A percentile compares a stretch with the other conserved stretches of the same genome.
Conservation (phyloP, 2,329 filamentous ascomycete genomes). For the Beauveria scarabaeidicola region DNA sequence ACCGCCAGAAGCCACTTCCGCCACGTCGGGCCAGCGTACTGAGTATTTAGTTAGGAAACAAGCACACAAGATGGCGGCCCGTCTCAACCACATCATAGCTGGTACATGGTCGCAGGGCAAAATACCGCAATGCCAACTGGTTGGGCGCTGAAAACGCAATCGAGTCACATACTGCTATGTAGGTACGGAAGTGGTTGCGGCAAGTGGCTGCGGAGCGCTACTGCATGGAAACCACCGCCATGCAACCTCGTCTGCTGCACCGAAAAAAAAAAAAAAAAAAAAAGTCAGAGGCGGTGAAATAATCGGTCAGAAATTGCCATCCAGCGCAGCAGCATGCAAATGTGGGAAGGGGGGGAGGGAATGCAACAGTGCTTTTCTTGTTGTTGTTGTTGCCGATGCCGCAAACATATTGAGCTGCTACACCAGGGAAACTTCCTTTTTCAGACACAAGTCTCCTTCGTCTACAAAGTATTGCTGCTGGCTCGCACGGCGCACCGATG, state of each 20-base stretch:
- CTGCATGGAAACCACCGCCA: background rate
- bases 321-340: too few species aligned
- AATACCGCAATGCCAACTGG: background rate
- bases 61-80: background rate
- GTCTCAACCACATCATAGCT: background rate
- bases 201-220: background rate
- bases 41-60: too few species aligned
- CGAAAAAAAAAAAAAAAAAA: too few species aligned
- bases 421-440: background rate
- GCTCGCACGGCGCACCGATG: background rate
- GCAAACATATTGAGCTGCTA: background rate
- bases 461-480: background rate
- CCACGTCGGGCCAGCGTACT: background rate
- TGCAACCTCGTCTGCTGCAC: background rate
- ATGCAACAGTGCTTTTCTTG: too few species aligned
- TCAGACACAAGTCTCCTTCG: background rate
- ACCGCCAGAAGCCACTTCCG: slow-evolving; percentile 5
- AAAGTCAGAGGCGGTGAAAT: background rate
- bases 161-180: background rate
- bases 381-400: background rate
- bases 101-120: background rate
- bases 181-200: background rate
- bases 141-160: background rate
- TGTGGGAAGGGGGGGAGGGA: too few species aligned
- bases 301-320: background rate